Base-by-base conservation (phyloP, 1,284 basidiomycete species). In the Neonothopanus nambi region DNA sequence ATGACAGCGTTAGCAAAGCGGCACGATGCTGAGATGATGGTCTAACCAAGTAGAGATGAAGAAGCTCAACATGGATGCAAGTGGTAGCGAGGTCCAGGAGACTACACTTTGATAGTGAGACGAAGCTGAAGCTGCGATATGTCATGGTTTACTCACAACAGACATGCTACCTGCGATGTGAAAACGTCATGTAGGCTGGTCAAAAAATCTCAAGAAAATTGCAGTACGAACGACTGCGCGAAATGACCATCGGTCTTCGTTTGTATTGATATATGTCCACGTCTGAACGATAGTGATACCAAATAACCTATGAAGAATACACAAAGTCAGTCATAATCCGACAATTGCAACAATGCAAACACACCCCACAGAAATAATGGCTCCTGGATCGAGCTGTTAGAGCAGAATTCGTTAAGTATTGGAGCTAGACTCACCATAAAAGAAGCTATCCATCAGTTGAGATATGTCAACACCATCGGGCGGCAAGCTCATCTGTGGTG, bases 221-320 rank as follows among this genome's bases (percentile, higher is more conserved):
- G 18, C 20, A 12, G n/a, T 17, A 21, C 48, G 11, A 9, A 52
- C 51, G 13, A 52, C 11, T 20, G 17, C 23, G 6, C 51, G 41
- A 39, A 52, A 45, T 7, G 28, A 20, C 51, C 51, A 52, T 20
- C 35, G 17, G 24, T 52, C 51, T n/a, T 24, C 35, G 18, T 38
- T 52, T 12, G 21, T 24, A 21, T 39, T 52, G 37, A 45, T 45
- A 21, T 52, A 52, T 6, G 51, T 52, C 51, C 51, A 52, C 15
- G 36, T 18, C 24, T 52, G 51, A 26, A 52, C 51, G 21, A 52
- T 37, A 23, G 51, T 42, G 17, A 51, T 37, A 21, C 51, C 51
- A n/a, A 45, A 45, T 35, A 52, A 28, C 24, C 51, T 52, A 8
- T 17, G 12, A 15, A 36, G n/a, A n/a, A n/a, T n/a, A n/a, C n/a